Percentiles rank a stretch among this genome's conserved stretches.
phyloP scores from a whole-genome alignment of 73 alveolate species.

The Blepharisma japonicum region DNA sequence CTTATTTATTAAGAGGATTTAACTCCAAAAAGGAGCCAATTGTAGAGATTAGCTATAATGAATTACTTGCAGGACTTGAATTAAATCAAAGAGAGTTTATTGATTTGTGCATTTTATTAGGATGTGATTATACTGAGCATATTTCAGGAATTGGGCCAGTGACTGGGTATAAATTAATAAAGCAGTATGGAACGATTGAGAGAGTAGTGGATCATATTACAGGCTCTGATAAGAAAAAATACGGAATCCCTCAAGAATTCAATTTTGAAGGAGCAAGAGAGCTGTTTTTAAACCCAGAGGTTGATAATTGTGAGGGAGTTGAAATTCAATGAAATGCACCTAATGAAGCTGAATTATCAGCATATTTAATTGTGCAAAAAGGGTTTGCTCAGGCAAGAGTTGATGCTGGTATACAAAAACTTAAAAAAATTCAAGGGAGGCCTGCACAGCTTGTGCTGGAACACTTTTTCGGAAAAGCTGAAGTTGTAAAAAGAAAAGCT shows the following conservation, averaged over 20 bases:
- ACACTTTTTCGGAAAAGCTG: conserved; percentile 28
- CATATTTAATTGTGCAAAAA: conserved; percentile 64
- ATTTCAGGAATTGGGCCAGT: conserved; percentile 79
- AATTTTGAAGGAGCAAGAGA: conserved; percentile 69
- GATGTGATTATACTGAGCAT: conserved; percentile 75
- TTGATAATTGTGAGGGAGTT: conserved; percentile 23
- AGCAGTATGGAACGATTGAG: conserved; percentile 71
- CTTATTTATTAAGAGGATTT: conserved; percentile 77
- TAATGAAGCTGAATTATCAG: conserved; percentile 55
- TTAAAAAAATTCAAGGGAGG: conserved; percentile 48
- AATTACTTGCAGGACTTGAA: conserved; percentile 72
- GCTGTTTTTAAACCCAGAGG: conserved; percentile 76
- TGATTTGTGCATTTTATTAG: conserved; percentile 90
- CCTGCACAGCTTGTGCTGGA: conserved; percentile 31
- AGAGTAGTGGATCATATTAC: conserved; percentile 62
- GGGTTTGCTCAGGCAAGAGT: conserved; percentile 66
- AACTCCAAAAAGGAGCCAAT: conserved; percentile 81
- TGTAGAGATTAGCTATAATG: conserved; percentile 62
- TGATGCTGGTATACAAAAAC: conserved; percentile 57
- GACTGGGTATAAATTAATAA: conserved; percentile 72
- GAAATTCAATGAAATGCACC: conserved; percentile 46
- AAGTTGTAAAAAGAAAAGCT: conserved; percentile 1
- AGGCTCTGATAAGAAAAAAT: conserved; percentile 44
- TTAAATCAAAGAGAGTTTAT: conserved; percentile 80
- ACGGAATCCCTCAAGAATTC: conserved; percentile 62